These are phyloP conservation scores for Phytophthora palmivora DNA, from an alignment of 352 stramenopile genomes.

Conservation along the genomic window DNA sequence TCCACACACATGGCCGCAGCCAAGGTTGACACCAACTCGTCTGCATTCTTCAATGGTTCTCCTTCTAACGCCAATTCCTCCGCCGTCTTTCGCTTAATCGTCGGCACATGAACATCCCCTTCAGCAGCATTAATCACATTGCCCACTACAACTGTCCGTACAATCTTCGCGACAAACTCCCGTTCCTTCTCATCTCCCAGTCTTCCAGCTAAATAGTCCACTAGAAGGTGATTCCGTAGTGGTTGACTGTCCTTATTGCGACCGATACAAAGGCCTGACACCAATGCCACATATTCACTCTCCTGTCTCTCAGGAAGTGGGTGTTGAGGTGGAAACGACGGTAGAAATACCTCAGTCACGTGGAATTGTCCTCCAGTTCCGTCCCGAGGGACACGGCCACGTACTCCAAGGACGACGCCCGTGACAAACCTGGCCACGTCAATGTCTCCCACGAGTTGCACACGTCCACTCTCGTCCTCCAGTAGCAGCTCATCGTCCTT, in stretches of 20 bases:
- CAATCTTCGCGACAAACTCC: conserved; percentile 72
- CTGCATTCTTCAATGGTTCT: conserved; percentile 68
- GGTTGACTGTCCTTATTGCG: conserved; percentile 42
- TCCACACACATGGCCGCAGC: conserved; percentile 90
- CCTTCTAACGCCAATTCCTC: conserved; percentile 51
- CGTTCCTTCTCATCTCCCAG: conserved; percentile 63
- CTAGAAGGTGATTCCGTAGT: conserved; percentile 66
- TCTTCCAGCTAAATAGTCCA: conserved; percentile 81
- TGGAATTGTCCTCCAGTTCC: conserved; percentile 52
- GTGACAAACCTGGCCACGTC: conserved; percentile 65
- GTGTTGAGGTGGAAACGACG: conserved; percentile 55
- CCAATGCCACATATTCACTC: conserved; percentile 70
- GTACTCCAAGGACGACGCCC: conserved; percentile 76
- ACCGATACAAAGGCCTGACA: conserved; percentile 65
- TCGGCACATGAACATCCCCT: conserved; percentile 33
- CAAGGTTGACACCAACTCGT: conserved; percentile 78
- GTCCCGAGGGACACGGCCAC: conserved; percentile 56
- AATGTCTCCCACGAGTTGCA: conserved; percentile 72
- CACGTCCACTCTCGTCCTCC: conserved; percentile 89
- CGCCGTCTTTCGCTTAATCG: conserved; percentile 54
- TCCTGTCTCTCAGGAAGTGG: conserved; percentile 53
- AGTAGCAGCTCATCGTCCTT: conserved; percentile 82
- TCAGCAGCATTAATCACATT: conserved; percentile 47
- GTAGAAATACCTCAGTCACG: conserved; percentile 69
- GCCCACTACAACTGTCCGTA: conserved; percentile 78